Percentiles rank a stretch among this genome's conserved stretches.
Conservation (phyloP, 176 grass and related monocot species). For the Rhynchospora breviuscula region DNA sequence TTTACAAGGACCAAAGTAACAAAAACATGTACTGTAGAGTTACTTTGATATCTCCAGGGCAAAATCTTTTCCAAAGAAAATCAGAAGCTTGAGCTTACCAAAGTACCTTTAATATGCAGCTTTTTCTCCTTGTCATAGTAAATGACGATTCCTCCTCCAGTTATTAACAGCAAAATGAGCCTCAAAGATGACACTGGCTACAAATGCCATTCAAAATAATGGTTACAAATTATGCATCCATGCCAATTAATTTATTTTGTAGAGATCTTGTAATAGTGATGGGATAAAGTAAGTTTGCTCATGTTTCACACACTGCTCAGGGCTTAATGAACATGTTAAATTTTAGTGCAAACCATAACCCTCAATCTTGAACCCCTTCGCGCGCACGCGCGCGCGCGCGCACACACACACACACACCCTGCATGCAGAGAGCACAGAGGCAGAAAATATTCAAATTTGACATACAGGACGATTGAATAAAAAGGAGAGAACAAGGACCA, state of each 20-base stretch:
- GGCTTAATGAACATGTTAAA: no score
- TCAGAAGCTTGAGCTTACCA: slow-evolving; percentile 45
- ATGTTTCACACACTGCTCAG: no score
- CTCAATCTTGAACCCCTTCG: no score
- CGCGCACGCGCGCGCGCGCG: no score
- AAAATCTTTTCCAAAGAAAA: background rate
- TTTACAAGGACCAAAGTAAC: background rate
- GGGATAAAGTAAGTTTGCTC: no score
- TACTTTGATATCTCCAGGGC: slow-evolving; percentile 16
- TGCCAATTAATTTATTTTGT: background rate
- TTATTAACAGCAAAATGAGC: slow-evolving; percentile 65
- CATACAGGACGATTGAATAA: no score
- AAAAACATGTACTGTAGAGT: background rate
- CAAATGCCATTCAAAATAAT: slow-evolving; percentile 6
- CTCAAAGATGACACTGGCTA: slow-evolving; percentile 82
- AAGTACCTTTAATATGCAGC: slow-evolving; percentile 81
- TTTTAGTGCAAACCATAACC: no score
- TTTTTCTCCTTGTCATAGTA: slow-evolving; percentile 83
- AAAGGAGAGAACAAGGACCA: no score
- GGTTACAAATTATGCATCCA: background rate
- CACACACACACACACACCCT: no score
- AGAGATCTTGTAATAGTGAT: no score
- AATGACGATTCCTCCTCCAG: slow-evolving; percentile 62
- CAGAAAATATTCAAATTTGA: no score
- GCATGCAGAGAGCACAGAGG: no score